Conservation (phyloP, 805 yeast species). For the Hanseniaspora guilliermondii region DNA sequence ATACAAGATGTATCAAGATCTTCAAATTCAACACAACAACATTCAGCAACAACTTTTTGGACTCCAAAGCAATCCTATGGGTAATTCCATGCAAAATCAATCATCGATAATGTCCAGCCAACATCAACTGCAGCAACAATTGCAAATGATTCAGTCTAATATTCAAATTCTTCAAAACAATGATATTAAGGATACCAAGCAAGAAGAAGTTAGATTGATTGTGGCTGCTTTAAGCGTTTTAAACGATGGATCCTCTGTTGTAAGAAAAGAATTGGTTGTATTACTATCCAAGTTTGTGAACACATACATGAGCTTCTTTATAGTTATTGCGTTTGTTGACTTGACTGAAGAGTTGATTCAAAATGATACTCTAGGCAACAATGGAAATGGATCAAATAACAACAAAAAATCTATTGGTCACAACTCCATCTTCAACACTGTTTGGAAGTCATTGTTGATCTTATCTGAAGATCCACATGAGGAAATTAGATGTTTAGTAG, state of each 20-base stretch:
- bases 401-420: constrained; percentile 64
- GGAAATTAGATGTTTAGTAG: constrained; percentile 64
- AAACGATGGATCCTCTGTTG: constrained; percentile 82
- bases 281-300: constrained; percentile 64
- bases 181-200: constrained; percentile 37
- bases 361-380: constrained; percentile 3
- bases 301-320: constrained; percentile 57
- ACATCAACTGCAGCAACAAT: constrained; percentile 25
- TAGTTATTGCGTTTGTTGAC: constrained; percentile 78
- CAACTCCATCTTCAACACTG: constrained; percentile 72
- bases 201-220: constrained; percentile 60
- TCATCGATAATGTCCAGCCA: constrained; percentile 22
- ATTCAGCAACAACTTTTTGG: constrained; percentile 25
- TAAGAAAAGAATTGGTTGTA: constrained; percentile 70
- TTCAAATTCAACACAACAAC: constrained; percentile 21
- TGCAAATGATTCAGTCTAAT: constrained; percentile 23
- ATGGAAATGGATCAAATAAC: constrained; percentile 31
- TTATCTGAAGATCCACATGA: constrained; percentile 78
- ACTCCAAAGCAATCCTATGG: constrained; percentile 23
- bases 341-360: constrained; percentile 61
- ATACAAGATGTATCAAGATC: constrained; percentile 25
- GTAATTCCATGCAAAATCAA: constrained; percentile 23
- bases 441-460: constrained; percentile 75
- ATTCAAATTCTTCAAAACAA: constrained; percentile 23
- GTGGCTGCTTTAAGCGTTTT: constrained; percentile 52